phyloP scores from a whole-genome alignment of 2,329 filamentous ascomycete species.

The Metarhizium anisopliae region DNA sequence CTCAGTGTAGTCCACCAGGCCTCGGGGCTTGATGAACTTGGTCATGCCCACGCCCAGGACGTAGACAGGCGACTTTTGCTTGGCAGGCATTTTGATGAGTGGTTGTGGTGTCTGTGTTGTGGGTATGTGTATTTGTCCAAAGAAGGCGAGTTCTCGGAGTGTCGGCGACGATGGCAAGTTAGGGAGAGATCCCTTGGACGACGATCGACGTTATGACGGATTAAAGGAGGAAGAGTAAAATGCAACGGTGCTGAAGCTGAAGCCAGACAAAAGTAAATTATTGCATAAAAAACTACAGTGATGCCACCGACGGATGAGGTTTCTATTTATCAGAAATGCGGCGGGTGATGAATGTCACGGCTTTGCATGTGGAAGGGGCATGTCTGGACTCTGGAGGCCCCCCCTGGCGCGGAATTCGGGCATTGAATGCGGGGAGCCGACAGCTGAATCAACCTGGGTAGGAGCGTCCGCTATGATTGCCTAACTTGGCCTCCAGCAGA shows the following conservation, averaged over 20 bases:
- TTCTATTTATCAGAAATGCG: not conserved
- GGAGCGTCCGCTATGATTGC: not conserved
- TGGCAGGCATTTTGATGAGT: conserved; percentile 34
- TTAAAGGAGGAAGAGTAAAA: no score
- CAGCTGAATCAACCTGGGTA: not conserved
- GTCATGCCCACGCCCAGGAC: conserved; percentile 98
- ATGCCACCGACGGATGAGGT: not conserved
- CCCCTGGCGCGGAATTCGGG: not conserved
- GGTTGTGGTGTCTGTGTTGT: not conserved
- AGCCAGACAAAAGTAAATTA: not conserved
- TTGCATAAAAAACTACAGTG: no score
- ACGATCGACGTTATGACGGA: not conserved
- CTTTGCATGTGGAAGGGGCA: not conserved
- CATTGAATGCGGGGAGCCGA: not conserved
- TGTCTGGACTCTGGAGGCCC: not conserved
- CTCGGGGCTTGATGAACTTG: conserved; percentile 95
- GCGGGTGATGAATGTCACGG: not conserved
- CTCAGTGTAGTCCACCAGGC: conserved; percentile 90
- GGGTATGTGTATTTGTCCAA: not conserved
- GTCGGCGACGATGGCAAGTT: not conserved
- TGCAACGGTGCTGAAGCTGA: not conserved
- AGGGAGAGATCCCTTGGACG: not conserved
- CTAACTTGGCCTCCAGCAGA: not conserved
- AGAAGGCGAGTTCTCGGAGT: not conserved
- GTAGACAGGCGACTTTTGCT: conserved; percentile 55